Conservation (phyloP, 2,329 filamentous ascomycete genomes). For the Mycosphaerelloides madeirae region DNA sequence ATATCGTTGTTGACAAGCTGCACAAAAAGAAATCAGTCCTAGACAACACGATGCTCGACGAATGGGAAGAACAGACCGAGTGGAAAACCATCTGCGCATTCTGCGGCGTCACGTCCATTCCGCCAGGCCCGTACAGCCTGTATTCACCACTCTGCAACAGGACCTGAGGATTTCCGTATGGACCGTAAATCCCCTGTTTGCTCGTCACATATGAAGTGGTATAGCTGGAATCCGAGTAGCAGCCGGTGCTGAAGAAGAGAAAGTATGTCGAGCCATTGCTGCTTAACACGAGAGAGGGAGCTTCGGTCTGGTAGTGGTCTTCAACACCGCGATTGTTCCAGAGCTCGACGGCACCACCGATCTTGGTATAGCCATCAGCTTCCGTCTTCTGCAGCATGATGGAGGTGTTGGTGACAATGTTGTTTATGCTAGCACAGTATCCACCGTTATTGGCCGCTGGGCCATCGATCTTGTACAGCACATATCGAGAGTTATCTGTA, state of each 20-base stretch:
- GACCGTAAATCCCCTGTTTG: conserved; percentile 14
- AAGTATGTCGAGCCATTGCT: conserved; percentile 16
- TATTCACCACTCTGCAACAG: conserved; percentile 20
- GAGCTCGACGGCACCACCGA: conserved; percentile 13
- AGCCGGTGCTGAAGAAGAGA: conserved; percentile 24
- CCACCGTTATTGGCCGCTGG: conserved; percentile 42
- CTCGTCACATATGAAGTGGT: conserved; percentile 21
- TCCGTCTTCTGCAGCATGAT: conserved; percentile 54
- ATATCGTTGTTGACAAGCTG: conserved; percentile 8
- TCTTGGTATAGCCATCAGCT: conserved; percentile 40
- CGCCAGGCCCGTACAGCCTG: conserved; percentile 19
- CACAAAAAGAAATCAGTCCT: neutral
- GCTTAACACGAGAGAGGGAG: conserved; percentile 18
- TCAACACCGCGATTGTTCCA: conserved; percentile 22
- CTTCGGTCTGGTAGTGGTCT: conserved; percentile 22
- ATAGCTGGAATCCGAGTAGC: conserved; percentile 20
- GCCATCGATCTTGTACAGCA: conserved; percentile 64
- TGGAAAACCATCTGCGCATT: conserved; percentile 6
- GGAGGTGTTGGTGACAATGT: conserved; percentile 43
- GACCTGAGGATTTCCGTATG: conserved; percentile 19
- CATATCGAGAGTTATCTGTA: conserved; percentile 50
- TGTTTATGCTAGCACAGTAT: conserved; percentile 39
- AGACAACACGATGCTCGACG: no score
- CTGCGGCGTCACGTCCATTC: conserved; percentile 11
- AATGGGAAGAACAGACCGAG: conserved; percentile 1